These are phyloP conservation scores for Suillus weaverae DNA, from an alignment of 768 basidiomycete species.

Conservation along the genomic window DNA sequence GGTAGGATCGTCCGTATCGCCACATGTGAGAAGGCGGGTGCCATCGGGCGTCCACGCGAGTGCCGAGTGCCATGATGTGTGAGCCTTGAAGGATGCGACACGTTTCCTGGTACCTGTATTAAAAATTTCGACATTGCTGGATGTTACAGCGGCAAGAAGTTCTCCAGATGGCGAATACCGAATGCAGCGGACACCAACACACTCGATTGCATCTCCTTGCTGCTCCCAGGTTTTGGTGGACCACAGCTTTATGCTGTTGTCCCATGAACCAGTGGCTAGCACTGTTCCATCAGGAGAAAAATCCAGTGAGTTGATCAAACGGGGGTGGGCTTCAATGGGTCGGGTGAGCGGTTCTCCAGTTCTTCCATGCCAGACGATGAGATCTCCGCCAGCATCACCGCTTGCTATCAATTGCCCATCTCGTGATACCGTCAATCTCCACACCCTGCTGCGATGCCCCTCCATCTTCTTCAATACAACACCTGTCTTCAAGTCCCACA, in stretches of 20 bases:
- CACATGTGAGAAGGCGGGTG: background rate
- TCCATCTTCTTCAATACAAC: background rate
- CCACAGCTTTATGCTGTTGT: background rate
- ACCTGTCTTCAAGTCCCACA: background rate
- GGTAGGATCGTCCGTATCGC: background rate
- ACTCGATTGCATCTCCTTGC: background rate
- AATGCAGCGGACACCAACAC: background rate
- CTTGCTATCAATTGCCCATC: background rate
- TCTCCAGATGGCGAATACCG: background rate
- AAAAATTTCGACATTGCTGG: too few species aligned
- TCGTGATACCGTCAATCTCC: background rate
- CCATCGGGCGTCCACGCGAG: background rate
- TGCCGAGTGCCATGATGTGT: too few species aligned
- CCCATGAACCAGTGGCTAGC: background rate
- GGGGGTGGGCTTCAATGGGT: background rate
- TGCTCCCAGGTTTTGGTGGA: background rate
- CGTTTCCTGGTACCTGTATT: too few species aligned
- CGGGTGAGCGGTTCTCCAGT: background rate
- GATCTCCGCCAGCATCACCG: background rate
- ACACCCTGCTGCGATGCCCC: background rate
- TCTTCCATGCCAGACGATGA: background rate
- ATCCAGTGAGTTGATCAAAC: background rate
- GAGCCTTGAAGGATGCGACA: too few species aligned
- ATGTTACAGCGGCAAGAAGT: background rate
- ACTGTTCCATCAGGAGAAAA: background rate